Base-by-base conservation (phyloP, 345 rosid genomes). In the Mercurialis annua region DNA sequence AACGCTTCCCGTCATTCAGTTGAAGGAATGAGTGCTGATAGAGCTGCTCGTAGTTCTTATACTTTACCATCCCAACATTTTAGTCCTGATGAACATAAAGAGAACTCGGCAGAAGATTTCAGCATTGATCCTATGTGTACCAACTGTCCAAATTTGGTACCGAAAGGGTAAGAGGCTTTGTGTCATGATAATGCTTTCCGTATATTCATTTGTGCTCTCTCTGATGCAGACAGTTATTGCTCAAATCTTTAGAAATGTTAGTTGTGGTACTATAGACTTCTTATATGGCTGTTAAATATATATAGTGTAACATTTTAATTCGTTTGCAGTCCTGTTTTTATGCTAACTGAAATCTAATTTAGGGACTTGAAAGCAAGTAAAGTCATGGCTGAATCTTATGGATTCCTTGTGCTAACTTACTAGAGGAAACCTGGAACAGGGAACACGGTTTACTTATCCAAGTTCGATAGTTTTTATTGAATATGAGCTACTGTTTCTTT, bases 91-190 rank as follows among this genome's bases (percentile, higher is more conserved):
- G 71, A 74, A 61, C 64, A 59, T 31, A 82, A 53, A 62, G 73
- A 77, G 73, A 78, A 76, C 64, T 69, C 73, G 6, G 42, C 65
- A 70, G 79, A 83, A 68, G 92, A 84, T 78, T 89, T 84, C 72
- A 78, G 74, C 79, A 80, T 80, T n/a, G 96, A 91, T 81, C 93
- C 95, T 48, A 64, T 89, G 87, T 89, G 95, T 74, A 85, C 89
- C 16, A 87, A 86, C 72, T 85, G 92, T 80, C 90, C 98, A 27
- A 71, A 84, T 73, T 74, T 87, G 77, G 86, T 79, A 63, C 98
- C 95, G 16, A 83, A 86, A 80, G 98, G 98, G 96, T 86, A 74
- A 76, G 71, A 43, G 10, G 31, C 46, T 36, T 10, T 7, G n/a
- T 20, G 5, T 16, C 43, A n/a, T 11, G 29, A 27, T n/a, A 63